Percentiles rank a stretch among this genome's conserved stretches.
These are phyloP conservation scores for Didymosphaeria variabile DNA, from an alignment of 2,329 filamentous ascomycete genomes.

Conservation along the genomic window DNA sequence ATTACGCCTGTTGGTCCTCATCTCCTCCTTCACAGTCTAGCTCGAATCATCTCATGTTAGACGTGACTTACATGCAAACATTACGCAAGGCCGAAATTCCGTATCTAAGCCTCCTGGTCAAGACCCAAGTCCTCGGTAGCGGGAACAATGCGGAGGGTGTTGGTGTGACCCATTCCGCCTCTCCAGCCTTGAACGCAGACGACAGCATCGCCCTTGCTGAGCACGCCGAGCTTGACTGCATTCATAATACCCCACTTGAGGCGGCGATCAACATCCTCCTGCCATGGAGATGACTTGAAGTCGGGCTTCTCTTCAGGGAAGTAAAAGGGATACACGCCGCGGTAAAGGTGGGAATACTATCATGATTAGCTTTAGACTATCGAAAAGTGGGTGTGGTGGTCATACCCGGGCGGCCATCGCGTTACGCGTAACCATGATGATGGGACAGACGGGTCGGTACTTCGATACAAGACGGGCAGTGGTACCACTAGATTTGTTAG, in stretches of 20 bases:
- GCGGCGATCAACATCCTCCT: constrained; percentile 97
- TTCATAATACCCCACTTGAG: constrained; percentile 96
- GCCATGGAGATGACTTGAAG: constrained; percentile 92
- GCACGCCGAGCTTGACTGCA: constrained; percentile 81
- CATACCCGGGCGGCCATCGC: constrained; percentile 75
- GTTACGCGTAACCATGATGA: constrained; percentile 98
- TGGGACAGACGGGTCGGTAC: constrained; percentile 97
- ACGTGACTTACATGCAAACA: constrained; percentile 20
- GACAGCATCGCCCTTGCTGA: constrained; percentile 76
- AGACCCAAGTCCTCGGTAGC: constrained; percentile 61
- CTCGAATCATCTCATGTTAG: constrained; percentile 6
- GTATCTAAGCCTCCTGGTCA: constrained; percentile 54
- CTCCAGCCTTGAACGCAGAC: constrained; percentile 91
- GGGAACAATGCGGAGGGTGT: constrained; percentile 70
- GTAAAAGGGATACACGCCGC: constrained; percentile 96
- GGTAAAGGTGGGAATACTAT: constrained; percentile 89
- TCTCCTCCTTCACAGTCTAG: constrained; percentile 6
- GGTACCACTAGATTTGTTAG: constrained; percentile 70
- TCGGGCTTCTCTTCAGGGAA: constrained; percentile 95
- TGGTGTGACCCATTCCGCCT: constrained; percentile 91
- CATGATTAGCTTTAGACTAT: constrained; percentile 25
- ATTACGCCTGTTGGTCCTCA: constrained; percentile 8
- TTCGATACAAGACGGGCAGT: constrained; percentile 96
- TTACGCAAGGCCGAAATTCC: constrained; percentile 22
- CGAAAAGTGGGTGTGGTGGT: constrained; percentile 6